phyloP scores from a whole-genome alignment of 352 stramenopile species.

The Plasmopara viticola region DNA sequence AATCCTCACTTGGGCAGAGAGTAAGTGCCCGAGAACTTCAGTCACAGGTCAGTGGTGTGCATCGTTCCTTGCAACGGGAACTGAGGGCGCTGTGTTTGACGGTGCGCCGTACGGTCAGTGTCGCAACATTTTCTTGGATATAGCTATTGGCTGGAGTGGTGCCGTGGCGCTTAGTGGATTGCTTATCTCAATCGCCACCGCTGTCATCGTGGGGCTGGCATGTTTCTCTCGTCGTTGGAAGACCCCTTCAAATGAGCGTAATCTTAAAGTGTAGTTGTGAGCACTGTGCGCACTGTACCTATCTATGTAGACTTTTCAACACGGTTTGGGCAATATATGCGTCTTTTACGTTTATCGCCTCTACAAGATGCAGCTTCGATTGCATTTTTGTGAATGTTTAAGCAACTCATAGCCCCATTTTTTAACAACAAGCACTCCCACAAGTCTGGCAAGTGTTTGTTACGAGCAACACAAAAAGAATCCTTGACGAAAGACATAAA shows the following conservation, averaged over 20 bases:
- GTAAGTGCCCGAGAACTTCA: slow-evolving; percentile 47
- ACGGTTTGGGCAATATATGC: too few relatives aligned
- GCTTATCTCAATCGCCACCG: slow-evolving; percentile 41
- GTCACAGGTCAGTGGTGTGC: slow-evolving; percentile 55
- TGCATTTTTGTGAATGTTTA: too few relatives aligned
- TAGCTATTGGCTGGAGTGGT: slow-evolving; percentile 59
- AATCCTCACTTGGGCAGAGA: slow-evolving; percentile 60
- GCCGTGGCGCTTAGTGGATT: slow-evolving; percentile 46
- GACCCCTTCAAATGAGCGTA: neutral
- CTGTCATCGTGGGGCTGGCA: slow-evolving; percentile 48
- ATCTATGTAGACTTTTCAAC: too few relatives aligned
- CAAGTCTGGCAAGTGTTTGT: too few relatives aligned
- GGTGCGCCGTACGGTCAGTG: slow-evolving; percentile 74
- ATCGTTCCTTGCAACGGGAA: slow-evolving; percentile 41
- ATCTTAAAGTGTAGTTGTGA: neutral
- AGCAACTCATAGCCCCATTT: too few relatives aligned
- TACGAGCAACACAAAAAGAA: too few relatives aligned
- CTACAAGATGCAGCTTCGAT: too few relatives aligned
- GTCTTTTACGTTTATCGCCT: too few relatives aligned
- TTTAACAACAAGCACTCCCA: too few relatives aligned
- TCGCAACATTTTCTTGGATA: slow-evolving; percentile 53
- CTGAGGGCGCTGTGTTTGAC: slow-evolving; percentile 38
- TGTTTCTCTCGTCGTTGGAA: slow-evolving; percentile 55
- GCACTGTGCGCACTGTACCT: too few relatives aligned
- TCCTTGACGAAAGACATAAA: too few relatives aligned